Base-by-base conservation (phyloP, 2,329 filamentous ascomycete genomes). In the Ophiognomonia clavigignenti-juglandacearum region DNA sequence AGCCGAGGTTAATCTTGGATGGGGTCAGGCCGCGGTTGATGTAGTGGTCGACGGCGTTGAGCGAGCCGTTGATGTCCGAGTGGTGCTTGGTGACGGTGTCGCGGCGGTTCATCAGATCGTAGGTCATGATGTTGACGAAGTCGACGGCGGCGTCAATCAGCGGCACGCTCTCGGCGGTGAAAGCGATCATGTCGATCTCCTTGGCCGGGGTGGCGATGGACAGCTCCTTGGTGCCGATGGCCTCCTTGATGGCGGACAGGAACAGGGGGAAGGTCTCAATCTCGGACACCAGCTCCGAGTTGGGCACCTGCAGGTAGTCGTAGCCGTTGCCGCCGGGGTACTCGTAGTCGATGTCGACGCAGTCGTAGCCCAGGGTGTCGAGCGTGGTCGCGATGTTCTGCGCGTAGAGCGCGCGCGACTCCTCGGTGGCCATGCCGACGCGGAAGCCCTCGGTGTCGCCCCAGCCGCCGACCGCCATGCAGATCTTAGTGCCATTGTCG, bases 71-170 rank as follows among this genome's bases (percentile, higher is more conserved):
- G 6, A 87, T 69, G n/a, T 80, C 79, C 36, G 75, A 82, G 59
- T 86, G 83, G 61, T 88, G 85, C 27, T 68, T 72, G 3, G 84
- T 86, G 9, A 69, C 59, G 36, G 64, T 79, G 64, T 87, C 79
- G 27, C 85, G 79, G 27, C 84, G 77, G 66, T 86, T 85, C 72
- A 85, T 80, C 46, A 85, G 64, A 56, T 88, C 84, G 61, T 87
- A 88, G 2, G 77, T 74, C 85, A 87, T 77, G 57, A 75, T 68
- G 55, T 88, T 88, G 60, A 88, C 70, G 54, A 83, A 83, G 57
- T 88, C 82, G 14, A 87, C 73, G 1, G 72, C 69, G 4, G 68
- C 58, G 56, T 70, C 73, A 57, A 88, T 84, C 47, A 71, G 64
- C 0, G 82, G 78, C 0, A 83, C 68, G 14, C 75, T 80, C 7